Evolutionary conservation across 495 filamentous ascomycete species (phyloP).

Genomic region (Podospora fimiseda): DNA sequence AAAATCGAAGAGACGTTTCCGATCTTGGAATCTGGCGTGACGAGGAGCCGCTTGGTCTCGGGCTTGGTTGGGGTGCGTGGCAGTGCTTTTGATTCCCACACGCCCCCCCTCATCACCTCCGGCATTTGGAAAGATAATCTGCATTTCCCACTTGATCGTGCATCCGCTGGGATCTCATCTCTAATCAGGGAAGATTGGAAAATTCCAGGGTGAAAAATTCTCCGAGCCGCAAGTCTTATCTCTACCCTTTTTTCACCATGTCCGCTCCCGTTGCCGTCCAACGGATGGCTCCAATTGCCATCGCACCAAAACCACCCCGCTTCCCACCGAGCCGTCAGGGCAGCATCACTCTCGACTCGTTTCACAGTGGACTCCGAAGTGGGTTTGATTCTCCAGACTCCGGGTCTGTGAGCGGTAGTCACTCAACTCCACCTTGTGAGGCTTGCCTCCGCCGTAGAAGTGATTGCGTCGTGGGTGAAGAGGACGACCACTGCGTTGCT

Average conservation of each 20-base stretch:
- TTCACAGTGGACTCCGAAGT: conserved; percentile 33
- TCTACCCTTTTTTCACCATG: conserved; percentile 36
- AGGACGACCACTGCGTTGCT: conserved; percentile 55
- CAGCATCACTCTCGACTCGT: conserved; percentile 35
- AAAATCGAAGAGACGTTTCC: background rate
- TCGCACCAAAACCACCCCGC: conserved; percentile 47
- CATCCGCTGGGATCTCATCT: too few species aligned
- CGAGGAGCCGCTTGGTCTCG: background rate
- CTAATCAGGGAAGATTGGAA: background rate
- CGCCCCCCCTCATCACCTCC: background rate
- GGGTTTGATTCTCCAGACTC: conserved; percentile 46
- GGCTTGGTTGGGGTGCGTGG: background rate
- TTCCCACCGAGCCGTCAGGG: conserved; percentile 38
- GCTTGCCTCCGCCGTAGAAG: conserved; percentile 77
- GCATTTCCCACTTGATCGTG: background rate
- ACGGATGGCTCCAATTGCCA: conserved; percentile 52
- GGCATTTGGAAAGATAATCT: background rate
- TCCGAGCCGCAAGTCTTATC: conserved; percentile 9
- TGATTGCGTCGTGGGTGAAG: conserved; percentile 82
- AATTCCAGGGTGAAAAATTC: too few species aligned
- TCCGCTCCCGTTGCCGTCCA: conserved; percentile 42
- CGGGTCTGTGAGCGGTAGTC: conserved; percentile 36
- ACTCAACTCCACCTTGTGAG: conserved; percentile 40
- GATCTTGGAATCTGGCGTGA: background rate
- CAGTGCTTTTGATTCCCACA: background rate